Evolutionary conservation across 164 flowering plant genomes (phyloP).

Genomic region (Macadamia integrifolia): DNA sequence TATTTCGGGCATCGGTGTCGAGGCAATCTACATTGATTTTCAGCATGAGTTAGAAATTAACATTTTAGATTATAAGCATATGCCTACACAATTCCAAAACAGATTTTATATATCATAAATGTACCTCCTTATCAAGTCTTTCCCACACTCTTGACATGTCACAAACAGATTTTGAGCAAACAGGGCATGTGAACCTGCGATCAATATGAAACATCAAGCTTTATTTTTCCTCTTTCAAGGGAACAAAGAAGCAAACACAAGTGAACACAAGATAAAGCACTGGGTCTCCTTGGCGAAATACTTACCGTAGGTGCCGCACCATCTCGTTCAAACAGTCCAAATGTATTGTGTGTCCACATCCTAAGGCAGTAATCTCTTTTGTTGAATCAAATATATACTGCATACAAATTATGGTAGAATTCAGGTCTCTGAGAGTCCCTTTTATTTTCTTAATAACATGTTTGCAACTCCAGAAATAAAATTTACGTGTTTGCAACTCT

Average conservation of each 20-base stretch:
- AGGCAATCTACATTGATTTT: slow-evolving; percentile 47
- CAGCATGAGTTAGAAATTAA: not conserved
- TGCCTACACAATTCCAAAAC: not conserved
- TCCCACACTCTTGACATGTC: slow-evolving; percentile 71
- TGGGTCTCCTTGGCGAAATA: not conserved
- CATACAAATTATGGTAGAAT: slow-evolving; percentile 1
- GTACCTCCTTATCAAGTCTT: slow-evolving; percentile 73
- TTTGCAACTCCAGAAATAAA: no score
- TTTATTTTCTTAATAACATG: not conserved
- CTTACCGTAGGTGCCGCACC: slow-evolving; percentile 62
- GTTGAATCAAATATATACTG: slow-evolving; percentile 86
- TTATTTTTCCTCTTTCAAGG: no score
- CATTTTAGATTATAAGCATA: not conserved
- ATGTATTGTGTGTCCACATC: slow-evolving; percentile 84
- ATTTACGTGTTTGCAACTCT: no score
- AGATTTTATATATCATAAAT: not conserved
- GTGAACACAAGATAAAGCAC: not conserved
- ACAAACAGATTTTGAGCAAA: slow-evolving; percentile 74
- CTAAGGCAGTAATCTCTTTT: slow-evolving; percentile 59
- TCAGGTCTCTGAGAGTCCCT: not conserved
- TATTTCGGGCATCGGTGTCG: slow-evolving; percentile 66
- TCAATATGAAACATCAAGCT: slow-evolving; percentile 2
- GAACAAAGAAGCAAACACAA: not conserved
- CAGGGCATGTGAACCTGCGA: slow-evolving; percentile 74
- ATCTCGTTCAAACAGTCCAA: slow-evolving; percentile 72